Percentiles rank a stretch among this genome's conserved stretches.
Conservation (phyloP, 1,284 basidiomycete genomes). For the Xanthoconium separans region DNA sequence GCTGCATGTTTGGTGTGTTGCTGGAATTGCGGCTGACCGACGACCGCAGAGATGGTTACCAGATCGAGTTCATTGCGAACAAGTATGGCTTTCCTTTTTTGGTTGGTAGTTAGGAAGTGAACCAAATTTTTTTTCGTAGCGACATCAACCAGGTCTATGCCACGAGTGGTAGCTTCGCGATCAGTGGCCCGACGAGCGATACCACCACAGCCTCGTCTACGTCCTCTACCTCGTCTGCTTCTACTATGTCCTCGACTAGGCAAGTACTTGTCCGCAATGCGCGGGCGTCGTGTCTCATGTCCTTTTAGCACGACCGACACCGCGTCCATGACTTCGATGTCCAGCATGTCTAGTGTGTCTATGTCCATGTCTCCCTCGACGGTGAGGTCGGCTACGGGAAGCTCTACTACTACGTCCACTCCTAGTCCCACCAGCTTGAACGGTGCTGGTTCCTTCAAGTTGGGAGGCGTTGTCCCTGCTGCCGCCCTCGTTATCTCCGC, state of each 20-base stretch:
- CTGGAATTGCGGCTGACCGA: neutral
- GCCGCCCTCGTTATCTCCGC: slow-evolving; percentile 41
- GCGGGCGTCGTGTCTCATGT: neutral
- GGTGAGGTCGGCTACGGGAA: neutral
- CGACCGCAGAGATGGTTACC: slow-evolving; percentile 41
- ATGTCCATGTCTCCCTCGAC: neutral
- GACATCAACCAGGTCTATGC: slow-evolving; percentile 50
- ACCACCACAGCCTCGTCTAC: slow-evolving; percentile 22
- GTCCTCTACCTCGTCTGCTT: neutral
- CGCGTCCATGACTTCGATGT: neutral
- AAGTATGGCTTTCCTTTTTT: slow-evolving; percentile 26
- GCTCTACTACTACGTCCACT: slow-evolving; percentile 13
- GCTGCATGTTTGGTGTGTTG: neutral
- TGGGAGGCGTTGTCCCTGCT: slow-evolving; percentile 31
- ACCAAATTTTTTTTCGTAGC: slow-evolving; percentile 25
- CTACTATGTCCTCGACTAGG: slow-evolving; percentile 3
- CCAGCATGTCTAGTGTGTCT: neutral
- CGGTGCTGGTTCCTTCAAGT: slow-evolving; percentile 25
- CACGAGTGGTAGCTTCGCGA: slow-evolving; percentile 42
- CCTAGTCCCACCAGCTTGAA: slow-evolving; percentile 25
- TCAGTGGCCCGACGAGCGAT: slow-evolving; percentile 33
- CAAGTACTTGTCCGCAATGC: neutral
- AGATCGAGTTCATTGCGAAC: slow-evolving; percentile 48
- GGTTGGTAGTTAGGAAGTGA: neutral
- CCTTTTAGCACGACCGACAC: slow-evolving; percentile 1